phyloP scores from a whole-genome alignment of 768 basidiomycete species.

The Floccularia luteovirens region DNA sequence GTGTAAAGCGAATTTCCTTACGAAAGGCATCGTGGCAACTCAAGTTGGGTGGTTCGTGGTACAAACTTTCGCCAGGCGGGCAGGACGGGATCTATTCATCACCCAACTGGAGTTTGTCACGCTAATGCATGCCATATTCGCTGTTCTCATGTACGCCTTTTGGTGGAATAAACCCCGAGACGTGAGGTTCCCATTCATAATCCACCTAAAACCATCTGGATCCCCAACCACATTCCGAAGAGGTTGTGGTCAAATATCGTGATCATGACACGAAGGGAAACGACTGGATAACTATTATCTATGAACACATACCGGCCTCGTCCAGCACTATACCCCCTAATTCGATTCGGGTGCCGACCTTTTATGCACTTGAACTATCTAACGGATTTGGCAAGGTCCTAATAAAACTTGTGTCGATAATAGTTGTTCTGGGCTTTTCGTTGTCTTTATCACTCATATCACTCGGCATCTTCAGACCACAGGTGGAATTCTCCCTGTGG shows the following conservation, averaged over 20 bases:
- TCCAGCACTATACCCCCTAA: not conserved
- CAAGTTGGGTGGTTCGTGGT: slow-evolving; percentile 19
- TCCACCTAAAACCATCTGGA: not conserved
- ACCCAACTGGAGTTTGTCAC: slow-evolving; percentile 19
- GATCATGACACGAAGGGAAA: no score
- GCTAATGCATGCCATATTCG: slow-evolving; percentile 16
- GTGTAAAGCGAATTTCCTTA: slow-evolving; percentile 17
- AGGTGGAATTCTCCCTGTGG: not conserved
- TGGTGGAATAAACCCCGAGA: slow-evolving; percentile 14
- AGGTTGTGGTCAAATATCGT: no score
- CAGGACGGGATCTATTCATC: slow-evolving; percentile 11
- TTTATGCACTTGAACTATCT: no score
- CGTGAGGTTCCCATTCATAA: not conserved
- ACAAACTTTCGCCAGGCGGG: slow-evolving; percentile 10
- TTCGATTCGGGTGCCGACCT: not conserved
- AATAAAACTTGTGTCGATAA: not conserved
- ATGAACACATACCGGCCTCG: not conserved
- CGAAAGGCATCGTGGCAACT: slow-evolving; percentile 15
- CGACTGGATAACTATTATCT: not conserved
- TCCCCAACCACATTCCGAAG: not conserved
- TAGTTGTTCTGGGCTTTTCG: not conserved
- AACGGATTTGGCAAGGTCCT: no score
- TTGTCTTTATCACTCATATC: not conserved
- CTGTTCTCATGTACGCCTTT: slow-evolving; percentile 13
- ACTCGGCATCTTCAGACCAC: not conserved